Evolutionary conservation across 2,329 filamentous ascomycete genomes (phyloP).

Genomic region (Lecanosticta acicola): DNA sequence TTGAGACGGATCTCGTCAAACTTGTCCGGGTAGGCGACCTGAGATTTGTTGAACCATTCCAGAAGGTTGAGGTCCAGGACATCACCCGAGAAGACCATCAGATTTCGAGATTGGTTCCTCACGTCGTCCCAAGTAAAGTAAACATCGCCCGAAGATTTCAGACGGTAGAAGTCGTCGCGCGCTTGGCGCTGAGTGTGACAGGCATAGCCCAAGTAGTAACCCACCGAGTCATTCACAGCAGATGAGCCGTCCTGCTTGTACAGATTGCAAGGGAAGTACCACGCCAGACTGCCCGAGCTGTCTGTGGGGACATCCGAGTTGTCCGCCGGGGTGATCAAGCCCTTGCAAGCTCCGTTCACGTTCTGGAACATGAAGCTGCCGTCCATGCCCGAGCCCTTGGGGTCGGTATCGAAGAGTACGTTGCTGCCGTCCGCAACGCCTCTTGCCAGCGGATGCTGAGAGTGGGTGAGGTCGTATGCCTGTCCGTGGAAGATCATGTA

Average conservation of each 20-base stretch:
- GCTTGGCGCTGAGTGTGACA: conserved; percentile 74
- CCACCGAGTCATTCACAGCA: conserved; percentile 64
- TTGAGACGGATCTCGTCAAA: conserved; percentile 77
- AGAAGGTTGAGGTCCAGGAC: conserved; percentile 87
- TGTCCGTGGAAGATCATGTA: conserved; percentile 97
- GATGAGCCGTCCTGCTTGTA: conserved; percentile 92
- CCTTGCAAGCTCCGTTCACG: conserved; percentile 95
- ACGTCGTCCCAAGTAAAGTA: conserved; percentile 96
- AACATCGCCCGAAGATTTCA: conserved; percentile 71
- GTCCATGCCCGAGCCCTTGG: conserved; percentile 80
- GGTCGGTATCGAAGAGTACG: conserved; percentile 77
- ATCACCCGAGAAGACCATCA: conserved; percentile 89
- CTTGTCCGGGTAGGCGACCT: conserved; percentile 68
- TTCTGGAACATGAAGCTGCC: conserved; percentile 98
- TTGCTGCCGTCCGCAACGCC: conserved; percentile 72
- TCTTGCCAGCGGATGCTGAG: conserved; percentile 70
- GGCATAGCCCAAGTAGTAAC: conserved; percentile 75
- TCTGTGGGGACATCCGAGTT: conserved; percentile 77
- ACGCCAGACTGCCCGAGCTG: conserved; percentile 67
- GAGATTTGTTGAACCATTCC: conserved; percentile 77
- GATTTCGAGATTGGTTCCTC: conserved; percentile 78
- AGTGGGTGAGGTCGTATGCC: conserved; percentile 75
- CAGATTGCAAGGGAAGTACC: conserved; percentile 92
- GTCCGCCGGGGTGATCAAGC: conserved; percentile 66
- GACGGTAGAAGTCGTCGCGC: conserved; percentile 68